Percentiles rank a stretch among this genome's conserved stretches.
Evolutionary conservation across 306 rosid species (phyloP).

Genomic region (Oemleria cerasiformis): DNA sequence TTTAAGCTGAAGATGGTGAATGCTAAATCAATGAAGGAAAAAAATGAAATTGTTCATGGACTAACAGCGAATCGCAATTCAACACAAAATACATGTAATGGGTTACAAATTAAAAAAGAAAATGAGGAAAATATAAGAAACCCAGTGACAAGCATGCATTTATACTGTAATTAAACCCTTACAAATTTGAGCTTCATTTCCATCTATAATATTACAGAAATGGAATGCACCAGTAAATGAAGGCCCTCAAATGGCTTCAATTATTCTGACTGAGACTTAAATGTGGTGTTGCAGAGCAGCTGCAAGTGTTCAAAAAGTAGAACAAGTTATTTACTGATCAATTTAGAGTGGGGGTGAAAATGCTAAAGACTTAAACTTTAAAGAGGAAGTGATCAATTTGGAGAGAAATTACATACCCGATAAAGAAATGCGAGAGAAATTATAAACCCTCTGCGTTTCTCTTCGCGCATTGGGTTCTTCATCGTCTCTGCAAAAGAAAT

Average conservation of each 20-base stretch:
- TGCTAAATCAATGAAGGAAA: neutral
- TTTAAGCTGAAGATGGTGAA: slow-evolving; percentile 10
- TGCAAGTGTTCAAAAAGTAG: neutral
- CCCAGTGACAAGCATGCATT: neutral
- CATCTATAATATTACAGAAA: neutral
- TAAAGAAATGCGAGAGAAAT: neutral
- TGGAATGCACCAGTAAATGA: neutral
- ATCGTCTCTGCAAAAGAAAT: slow-evolving; percentile 6
- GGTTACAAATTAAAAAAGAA: neutral
- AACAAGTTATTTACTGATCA: neutral
- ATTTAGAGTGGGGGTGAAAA: neutral
- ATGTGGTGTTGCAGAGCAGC: slow-evolving; percentile 8
- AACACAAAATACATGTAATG: neutral
- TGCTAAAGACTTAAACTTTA: slow-evolving; percentile 4
- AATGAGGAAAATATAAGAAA: neutral
- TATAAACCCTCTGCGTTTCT: slow-evolving; percentile 7
- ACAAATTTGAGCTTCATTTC: neutral
- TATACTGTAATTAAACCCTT: neutral
- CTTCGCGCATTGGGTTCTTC: slow-evolving; percentile 13
- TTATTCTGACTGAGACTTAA: slow-evolving; percentile 1
- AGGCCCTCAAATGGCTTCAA: neutral
- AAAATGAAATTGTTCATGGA: neutral
- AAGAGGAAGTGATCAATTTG: neutral
- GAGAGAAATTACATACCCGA: slow-evolving; percentile 10
- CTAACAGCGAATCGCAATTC: neutral